phyloP scores from a whole-genome alignment of 2,329 filamentous ascomycete species.

The Aspergillus ibericus region DNA sequence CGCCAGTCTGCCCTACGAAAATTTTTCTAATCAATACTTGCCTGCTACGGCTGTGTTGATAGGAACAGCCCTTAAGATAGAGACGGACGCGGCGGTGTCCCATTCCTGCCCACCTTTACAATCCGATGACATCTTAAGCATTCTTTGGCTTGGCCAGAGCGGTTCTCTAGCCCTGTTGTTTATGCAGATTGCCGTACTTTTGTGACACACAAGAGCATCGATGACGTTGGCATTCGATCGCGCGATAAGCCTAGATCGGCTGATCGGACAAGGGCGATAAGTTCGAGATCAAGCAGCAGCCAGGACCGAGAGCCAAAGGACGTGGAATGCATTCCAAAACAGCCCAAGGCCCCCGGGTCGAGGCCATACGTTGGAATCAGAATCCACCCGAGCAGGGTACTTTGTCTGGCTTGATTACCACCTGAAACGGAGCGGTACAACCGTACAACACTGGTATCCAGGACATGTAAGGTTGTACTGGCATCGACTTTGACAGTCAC shows the following conservation, averaged over 20 bases:
- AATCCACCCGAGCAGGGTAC: not conserved
- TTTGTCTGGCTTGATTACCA: not conserved
- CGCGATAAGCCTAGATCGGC: not conserved
- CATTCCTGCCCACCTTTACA: not conserved
- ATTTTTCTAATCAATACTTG: too few relatives aligned
- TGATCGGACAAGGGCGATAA: not conserved
- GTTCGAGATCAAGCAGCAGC: not conserved
- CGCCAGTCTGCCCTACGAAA: too few relatives aligned
- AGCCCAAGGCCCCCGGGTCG: not conserved
- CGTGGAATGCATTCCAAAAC: not conserved
- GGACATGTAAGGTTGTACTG: not conserved
- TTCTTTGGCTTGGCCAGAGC: not conserved
- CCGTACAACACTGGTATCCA: not conserved
- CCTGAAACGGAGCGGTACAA: not conserved
- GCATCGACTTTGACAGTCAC: not conserved
- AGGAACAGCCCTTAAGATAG: not conserved
- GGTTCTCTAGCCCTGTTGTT: not conserved
- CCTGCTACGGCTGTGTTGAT: too few relatives aligned
- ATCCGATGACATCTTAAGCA: not conserved
- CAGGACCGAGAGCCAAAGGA: not conserved
- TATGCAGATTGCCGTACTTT: not conserved
- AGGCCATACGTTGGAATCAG: not conserved
- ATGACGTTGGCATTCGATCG: not conserved
- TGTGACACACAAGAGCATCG: not conserved
- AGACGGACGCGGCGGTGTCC: not conserved